Evolutionary conservation across 441 rosid species (phyloP), one percentile per base, ranked within the genome.

Genomic region (Arabidopsis hybrid): DNA sequence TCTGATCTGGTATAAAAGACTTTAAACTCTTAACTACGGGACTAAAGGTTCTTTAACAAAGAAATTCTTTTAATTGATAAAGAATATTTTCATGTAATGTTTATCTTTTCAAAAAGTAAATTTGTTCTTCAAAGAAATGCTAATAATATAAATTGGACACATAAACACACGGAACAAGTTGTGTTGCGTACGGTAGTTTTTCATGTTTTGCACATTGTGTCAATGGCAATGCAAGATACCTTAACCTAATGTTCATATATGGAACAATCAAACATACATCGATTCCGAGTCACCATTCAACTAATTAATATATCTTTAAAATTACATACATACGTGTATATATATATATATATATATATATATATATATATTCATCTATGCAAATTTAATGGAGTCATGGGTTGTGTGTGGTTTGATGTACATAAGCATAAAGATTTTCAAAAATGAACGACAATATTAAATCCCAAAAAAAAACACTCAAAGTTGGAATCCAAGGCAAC

Each of bases 401-500:
- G 38, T 60, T 51, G 62, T 60, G 49, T 60, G 61, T 59, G 78
- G 56, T 26, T 47, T 39, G 32, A 59, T 67, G 38, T 49, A 58
- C 67, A 65, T 73, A 7, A 26, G 42, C 71, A 40, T 58, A 58
- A 21, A n/a, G 16, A 35, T 65, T 58, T 72, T 55, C 2, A 17
- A 74, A 74, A 67, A 49, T 7, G 31, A 67, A 59, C 17, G 60
- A 31, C 39, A 74, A 18, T 17, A 46, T 16, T 49, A 42, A 67
- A 60, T 50, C 52, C 18, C 2, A 21, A 39, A 36, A 63, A 7
- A 35, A 31, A 13, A 35, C 14, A 21, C 5, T 58, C 50, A 26
- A 52, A 77, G 52, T 66, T 59, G 69, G 80, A 77, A 71, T 77
- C 80, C 77, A 77, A 77, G 65, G 73, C 59, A 65, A 60, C 36